Evolutionary conservation across 805 yeast species (phyloP), one percentile per base, ranked within the genome.

Genomic region (Saccharomycopsis fibuligera): DNA sequence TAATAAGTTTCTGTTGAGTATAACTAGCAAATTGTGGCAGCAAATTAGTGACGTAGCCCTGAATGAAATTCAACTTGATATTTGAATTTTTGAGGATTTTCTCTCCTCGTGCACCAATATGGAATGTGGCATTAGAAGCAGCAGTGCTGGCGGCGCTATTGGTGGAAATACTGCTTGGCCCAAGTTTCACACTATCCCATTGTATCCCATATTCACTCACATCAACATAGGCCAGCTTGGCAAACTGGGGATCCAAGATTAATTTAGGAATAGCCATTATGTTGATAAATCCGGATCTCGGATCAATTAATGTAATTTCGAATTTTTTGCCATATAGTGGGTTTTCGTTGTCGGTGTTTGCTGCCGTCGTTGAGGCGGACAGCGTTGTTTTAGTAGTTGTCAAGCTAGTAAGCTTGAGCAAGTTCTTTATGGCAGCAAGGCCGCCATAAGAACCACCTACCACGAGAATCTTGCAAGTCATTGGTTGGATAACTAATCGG

Each of bases 261-360:
- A 70, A 62, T 12, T 63, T 57, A 6, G 74, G 73, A 9, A 68
- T 59, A 1, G 71, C 73, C 51, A 68, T 57, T 4, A 68, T 53
- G 50, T 70, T 70, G 47, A 70, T 58, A 47, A 70, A 66, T 9
- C 75, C 75, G 1, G 67, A 63, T 44, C 68, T 60, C 10, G 73
- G 71, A 35, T 70, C 73, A 2, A 69, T 55, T 22, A 70, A 38
- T 1, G 60, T 58, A 22, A 67, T 57, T n/a, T 67, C 63, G 4
- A 62, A 47, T 14, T 48, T 25, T 17, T 21, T 41, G 6, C 37
- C 37, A 16, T 12, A 17, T 9, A 10, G 6, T 16, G 37, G 37
- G 31, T 29, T 29, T 29, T 29, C 31, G n/a, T n/a, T n/a, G 8
- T 33, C 30, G 22, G 23, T 29, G 14, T 9, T 24, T 12, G 3